These are phyloP conservation scores for Lipomyces sp. DNA, from an alignment of 805 yeast species.

Conservation along the genomic window DNA sequence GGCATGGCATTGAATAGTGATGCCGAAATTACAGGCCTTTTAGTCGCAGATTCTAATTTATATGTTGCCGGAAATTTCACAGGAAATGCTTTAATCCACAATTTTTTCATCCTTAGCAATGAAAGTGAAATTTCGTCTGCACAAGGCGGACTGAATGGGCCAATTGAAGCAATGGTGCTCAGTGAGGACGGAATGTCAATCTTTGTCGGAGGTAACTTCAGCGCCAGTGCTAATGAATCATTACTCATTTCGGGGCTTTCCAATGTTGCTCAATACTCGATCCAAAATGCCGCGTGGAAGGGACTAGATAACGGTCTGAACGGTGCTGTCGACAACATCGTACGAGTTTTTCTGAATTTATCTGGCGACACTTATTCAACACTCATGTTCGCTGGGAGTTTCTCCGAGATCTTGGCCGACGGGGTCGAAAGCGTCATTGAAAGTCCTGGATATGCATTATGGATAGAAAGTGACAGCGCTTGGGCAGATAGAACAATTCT, in stretches of 20 bases:
- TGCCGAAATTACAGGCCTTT: conserved; percentile 50
- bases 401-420: conserved; percentile 32
- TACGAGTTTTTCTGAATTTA: conserved; percentile 13
- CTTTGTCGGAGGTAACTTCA: conserved; percentile 55
- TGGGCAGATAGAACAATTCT: conserved; percentile 28
- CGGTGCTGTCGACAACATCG: conserved; percentile 33
- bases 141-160: conserved; percentile 51
- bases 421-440: conserved; percentile 9
- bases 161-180: conserved; percentile 45
- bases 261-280: conserved; percentile 31
- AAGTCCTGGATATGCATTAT: conserved; percentile 36
- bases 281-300: conserved; percentile 18
- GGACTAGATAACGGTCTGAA: conserved; percentile 36
- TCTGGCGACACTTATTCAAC: conserved; percentile 25
- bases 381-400: conserved; percentile 40
- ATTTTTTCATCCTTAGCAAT: conserved; percentile 46
- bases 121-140: conserved; percentile 33
- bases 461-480: conserved; percentile 28
- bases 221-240: conserved; percentile 45
- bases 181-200: conserved; percentile 47
- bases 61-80: conserved; percentile 58
- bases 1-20: conserved; percentile 48
- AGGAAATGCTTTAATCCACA: conserved; percentile 47
- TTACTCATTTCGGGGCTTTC: conserved; percentile 1
- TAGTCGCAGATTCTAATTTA: conserved; percentile 46